Conservation (phyloP, 192 early-diverging fungal genomes). For the Chytriomyces sp. region DNA sequence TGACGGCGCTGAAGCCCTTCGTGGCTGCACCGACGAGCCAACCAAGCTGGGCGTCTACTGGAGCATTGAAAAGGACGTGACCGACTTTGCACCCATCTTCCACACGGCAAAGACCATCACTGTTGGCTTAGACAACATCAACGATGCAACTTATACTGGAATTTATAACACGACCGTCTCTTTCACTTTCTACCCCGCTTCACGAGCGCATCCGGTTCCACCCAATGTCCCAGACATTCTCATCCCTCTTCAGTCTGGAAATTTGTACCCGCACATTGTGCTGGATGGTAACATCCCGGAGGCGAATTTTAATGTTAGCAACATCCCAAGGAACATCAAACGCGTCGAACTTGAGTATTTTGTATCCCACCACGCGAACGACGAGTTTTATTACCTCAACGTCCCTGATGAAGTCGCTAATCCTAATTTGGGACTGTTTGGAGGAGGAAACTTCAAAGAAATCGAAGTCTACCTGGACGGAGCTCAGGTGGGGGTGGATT, state of each 20-base stretch:
- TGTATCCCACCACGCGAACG: conserved; percentile 33
- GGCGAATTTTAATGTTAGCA: not conserved
- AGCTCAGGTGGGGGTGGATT: conserved; percentile 28
- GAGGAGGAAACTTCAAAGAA: conserved; percentile 36
- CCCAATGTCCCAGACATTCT: conserved; percentile 24
- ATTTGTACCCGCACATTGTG: conserved; percentile 19
- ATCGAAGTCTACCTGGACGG: conserved; percentile 29
- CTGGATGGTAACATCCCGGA: conserved; percentile 9
- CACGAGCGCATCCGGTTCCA: not conserved
- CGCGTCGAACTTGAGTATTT: conserved; percentile 30
- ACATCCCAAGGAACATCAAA: conserved; percentile 25
- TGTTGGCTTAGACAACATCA: conserved; percentile 33
- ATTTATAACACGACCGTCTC: conserved; percentile 26
- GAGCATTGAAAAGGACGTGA: conserved; percentile 32
- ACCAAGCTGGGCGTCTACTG: conserved; percentile 27
- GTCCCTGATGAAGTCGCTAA: conserved; percentile 32
- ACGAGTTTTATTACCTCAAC: conserved; percentile 44
- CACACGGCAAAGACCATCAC: conserved; percentile 16
- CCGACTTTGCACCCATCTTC: conserved; percentile 23
- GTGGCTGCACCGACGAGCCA: conserved; percentile 35
- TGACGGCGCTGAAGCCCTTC: conserved; percentile 29
- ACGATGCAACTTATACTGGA: conserved; percentile 32
- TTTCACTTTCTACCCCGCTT: conserved; percentile 25
- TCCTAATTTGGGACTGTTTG: conserved; percentile 32
- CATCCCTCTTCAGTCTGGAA: conserved; percentile 17